Evolutionary conservation across 306 rosid species (phyloP).

Genomic region (Acacia acuminata): DNA sequence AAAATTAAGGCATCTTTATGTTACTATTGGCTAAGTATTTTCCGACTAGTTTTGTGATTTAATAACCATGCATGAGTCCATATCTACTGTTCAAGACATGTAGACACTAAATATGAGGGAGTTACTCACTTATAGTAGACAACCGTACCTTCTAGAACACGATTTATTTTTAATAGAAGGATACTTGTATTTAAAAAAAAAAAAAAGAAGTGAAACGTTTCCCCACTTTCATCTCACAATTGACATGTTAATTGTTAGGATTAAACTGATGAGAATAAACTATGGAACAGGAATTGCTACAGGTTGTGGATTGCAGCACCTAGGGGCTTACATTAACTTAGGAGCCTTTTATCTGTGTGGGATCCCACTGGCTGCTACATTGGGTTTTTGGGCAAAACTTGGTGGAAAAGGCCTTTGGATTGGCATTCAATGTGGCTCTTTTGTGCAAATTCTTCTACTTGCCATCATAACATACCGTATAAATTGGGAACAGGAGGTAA

Average conservation of each 20-base stretch:
- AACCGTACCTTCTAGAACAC: too few species aligned
- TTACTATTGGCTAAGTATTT: too few species aligned
- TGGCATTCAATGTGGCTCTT: conserved; percentile 51
- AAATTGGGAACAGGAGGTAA: conserved; percentile 48
- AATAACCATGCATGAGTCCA: not conserved
- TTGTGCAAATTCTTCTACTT: conserved; percentile 41
- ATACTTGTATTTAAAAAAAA: too few species aligned
- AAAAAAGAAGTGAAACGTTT: not conserved
- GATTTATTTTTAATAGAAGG: too few species aligned
- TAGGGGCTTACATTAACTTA: conserved; percentile 56
- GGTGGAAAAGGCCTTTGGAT: conserved; percentile 42
- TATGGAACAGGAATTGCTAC: conserved; percentile 47
- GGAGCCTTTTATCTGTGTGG: conserved; percentile 38
- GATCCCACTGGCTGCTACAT: conserved; percentile 45
- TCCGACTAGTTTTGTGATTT: too few species aligned
- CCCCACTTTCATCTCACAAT: not conserved
- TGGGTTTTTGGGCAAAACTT: conserved; percentile 41
- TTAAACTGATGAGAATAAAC: not conserved
- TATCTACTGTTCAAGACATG: too few species aligned
- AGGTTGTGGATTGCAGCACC: conserved; percentile 62
- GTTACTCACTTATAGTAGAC: too few species aligned
- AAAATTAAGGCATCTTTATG: too few species aligned
- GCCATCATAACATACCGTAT: conserved; percentile 34
- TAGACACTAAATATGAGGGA: too few species aligned
- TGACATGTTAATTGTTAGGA: not conserved